These are phyloP conservation scores for Candida lessepsii DNA, from an alignment of 805 yeast genomes.

Conservation along the genomic window DNA sequence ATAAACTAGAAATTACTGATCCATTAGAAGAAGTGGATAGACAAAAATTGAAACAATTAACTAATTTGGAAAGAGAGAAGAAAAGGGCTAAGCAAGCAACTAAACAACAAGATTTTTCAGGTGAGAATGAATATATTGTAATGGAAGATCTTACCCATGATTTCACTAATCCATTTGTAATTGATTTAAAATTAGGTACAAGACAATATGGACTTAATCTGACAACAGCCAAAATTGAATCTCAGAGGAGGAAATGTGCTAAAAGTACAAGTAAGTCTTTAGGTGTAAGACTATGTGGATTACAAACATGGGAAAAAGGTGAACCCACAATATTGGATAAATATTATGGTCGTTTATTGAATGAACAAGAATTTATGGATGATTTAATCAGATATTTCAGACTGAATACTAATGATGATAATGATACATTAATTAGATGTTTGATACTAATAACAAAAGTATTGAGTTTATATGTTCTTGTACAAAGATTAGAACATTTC, in stretches of 20 bases:
- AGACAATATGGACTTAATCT: slow-evolving; percentile 98
- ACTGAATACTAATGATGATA: slow-evolving; percentile 53
- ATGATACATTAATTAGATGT: slow-evolving; percentile 54
- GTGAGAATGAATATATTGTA: slow-evolving; percentile 64
- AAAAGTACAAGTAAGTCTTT: slow-evolving; percentile 75
- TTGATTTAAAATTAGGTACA: slow-evolving; percentile 97
- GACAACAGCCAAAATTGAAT: slow-evolving; percentile 58
- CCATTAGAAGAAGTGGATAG: background rate
- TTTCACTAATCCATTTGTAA: slow-evolving; percentile 81
- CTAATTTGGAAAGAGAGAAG: background rate
- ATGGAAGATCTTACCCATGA: slow-evolving; percentile 88
- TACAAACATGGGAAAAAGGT: slow-evolving; percentile 56
- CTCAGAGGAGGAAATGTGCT: slow-evolving; percentile 80
- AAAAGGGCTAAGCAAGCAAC: slow-evolving; percentile 1
- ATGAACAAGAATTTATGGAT: slow-evolving; percentile 75
- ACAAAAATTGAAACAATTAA: background rate
- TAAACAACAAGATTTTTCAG: slow-evolving; percentile 3
- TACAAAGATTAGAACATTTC: slow-evolving; percentile 63
- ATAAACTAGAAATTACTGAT: background rate
- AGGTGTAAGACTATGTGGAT: slow-evolving; percentile 94
- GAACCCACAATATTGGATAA: slow-evolving; percentile 75
- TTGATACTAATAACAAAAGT: slow-evolving; percentile 65
- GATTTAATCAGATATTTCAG: slow-evolving; percentile 66
- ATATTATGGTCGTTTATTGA: slow-evolving; percentile 82
- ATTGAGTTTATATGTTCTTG: slow-evolving; percentile 53